Conservation (phyloP, 148 eudicot species). For the Heliosperma pusillum region DNA sequence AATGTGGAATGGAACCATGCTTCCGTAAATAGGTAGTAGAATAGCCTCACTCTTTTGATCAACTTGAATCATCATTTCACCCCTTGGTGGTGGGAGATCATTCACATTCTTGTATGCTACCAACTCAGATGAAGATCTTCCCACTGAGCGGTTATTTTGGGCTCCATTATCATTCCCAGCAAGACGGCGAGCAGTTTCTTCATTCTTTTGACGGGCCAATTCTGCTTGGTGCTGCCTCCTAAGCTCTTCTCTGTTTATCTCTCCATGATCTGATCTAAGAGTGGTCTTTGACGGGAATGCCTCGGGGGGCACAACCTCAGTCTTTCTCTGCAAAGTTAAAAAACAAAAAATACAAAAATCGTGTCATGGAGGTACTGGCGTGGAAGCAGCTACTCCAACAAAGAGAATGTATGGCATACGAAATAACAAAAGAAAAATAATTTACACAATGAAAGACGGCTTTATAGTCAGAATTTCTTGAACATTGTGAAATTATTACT, state of each 20-base stretch:
- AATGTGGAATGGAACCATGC: constrained; percentile 87
- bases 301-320: constrained; percentile 32
- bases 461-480: not conserved
- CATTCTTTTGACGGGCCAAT: constrained; percentile 94
- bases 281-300: constrained; percentile 59
- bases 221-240: constrained; percentile 90
- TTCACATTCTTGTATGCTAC: constrained; percentile 81
- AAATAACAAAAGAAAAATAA: not conserved
- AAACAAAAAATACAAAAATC: not conserved
- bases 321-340: constrained; percentile 31
- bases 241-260: constrained; percentile 75
- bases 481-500: not conserved
- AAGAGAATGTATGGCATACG: not conserved
- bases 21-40: constrained; percentile 77
- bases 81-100: constrained; percentile 79
- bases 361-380: not conserved
- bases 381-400: not conserved
- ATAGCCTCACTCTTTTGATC: constrained; percentile 86
- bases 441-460: too few species aligned
- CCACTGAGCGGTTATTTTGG: constrained; percentile 47
- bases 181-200: constrained; percentile 90
- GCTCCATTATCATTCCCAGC: constrained; percentile 62
- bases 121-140: constrained; percentile 53
- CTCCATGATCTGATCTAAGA: constrained; percentile 81
- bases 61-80: constrained; percentile 88